These are phyloP conservation scores for Peniophora sp. DNA, from an alignment of 1,284 basidiomycete species.

Conservation along the genomic window DNA sequence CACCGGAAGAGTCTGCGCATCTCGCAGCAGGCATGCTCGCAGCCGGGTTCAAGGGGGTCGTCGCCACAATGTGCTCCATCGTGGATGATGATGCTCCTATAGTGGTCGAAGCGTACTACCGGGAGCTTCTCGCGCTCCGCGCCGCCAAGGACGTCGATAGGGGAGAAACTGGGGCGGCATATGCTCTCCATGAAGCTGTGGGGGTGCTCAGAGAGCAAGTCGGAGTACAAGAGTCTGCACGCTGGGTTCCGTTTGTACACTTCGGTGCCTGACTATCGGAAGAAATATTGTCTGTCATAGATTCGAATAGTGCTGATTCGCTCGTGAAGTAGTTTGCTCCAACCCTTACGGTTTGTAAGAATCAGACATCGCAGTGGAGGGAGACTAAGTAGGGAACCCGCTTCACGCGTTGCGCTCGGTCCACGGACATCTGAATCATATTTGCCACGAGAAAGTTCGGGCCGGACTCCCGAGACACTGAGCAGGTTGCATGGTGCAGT, in stretches of 20 bases:
- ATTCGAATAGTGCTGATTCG: no score
- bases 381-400: no score
- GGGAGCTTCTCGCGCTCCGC: neutral
- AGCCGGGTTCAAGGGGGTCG: slow-evolving; percentile 9
- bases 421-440: no score
- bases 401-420: no score
- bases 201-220: neutral
- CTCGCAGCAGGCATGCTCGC: slow-evolving; percentile 12
- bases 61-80: slow-evolving; percentile 14
- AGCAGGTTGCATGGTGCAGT: no score
- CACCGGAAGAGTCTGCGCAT: slow-evolving; percentile 11
- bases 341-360: no score
- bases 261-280: neutral
- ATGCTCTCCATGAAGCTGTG: neutral
- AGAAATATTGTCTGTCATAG: no score
- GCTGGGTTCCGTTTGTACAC: neutral
- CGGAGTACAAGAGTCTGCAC: neutral
- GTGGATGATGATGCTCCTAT: slow-evolving; percentile 6
- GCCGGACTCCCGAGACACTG: no score
- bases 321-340: no score
- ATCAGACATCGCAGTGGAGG: no score
- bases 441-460: no score
- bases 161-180: neutral
- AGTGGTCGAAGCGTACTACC: slow-evolving; percentile 9
- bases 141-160: neutral